Evolutionary conservation across 352 stramenopile species (phyloP), one percentile per base, ranked within the genome.

Genomic region (Globisporangium middletonii): DNA sequence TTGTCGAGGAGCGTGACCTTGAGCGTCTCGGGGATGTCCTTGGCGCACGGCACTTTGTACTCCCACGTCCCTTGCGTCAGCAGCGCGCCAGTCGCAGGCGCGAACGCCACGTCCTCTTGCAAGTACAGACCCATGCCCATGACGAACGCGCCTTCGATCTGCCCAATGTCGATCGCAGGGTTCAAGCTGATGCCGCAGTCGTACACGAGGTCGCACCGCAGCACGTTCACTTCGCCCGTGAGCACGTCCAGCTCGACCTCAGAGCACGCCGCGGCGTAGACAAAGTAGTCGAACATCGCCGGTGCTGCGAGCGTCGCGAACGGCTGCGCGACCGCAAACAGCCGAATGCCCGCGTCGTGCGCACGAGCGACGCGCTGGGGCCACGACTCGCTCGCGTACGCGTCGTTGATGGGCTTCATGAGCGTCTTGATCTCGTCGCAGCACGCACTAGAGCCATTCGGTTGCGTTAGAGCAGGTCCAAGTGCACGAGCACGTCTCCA

Each of bases 31-130:
- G 95, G 95, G 19, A 98, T 78, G 64, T 99, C 95, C 62, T 99
- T 99, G 41, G 97, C 96, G 43, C 92, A 88, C 43, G 96, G 95
- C 63, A 98, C 98, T 69, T 99, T 99, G 84, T 99, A 99, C 1
- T 86, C 95, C 15, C 95, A 95, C 2, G 96, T 95, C 12, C 96
- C 96, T 60, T 80, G 79, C 15, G 95, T 98, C 67, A 98, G 97
- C 3, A 98, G 59, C 48, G 80, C 90, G 44, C 86, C 93, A 53
- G 89, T 81, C 47, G 95, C 74, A 56, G 98, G 90, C 13, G 86
- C 92, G 79, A 93, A 98, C 19, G 97, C 83, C 28, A 98, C 64
- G 68, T 98, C 92, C 59, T 99, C 96, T 45, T 97, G 88, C 2
- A 92, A 95, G 50, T 91, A 92, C 68, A 97, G 89, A 3, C 96